Evolutionary conservation across 768 basidiomycete genomes (phyloP).

Genomic region (Chalciporus piperatus): DNA sequence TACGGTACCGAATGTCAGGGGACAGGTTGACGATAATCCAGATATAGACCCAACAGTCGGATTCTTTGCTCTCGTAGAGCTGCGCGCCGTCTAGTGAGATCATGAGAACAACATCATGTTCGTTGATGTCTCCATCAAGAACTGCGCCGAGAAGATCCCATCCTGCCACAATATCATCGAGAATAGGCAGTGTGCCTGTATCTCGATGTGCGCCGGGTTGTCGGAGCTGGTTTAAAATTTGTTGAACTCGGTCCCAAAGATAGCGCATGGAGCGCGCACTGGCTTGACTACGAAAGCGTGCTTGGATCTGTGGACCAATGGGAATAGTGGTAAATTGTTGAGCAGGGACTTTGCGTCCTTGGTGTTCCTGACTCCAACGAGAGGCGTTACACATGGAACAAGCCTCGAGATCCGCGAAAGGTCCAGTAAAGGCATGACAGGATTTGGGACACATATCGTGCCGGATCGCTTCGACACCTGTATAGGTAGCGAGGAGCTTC

Average conservation of each 20-base stretch:
- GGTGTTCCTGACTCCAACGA: neutral
- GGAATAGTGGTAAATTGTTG: neutral
- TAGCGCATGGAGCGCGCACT: neutral
- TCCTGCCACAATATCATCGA: slow-evolving; percentile 1
- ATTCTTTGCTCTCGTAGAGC: slow-evolving; percentile 32
- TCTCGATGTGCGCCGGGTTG: too few species aligned
- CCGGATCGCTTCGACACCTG: slow-evolving; percentile 1
- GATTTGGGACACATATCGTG: slow-evolving; percentile 28
- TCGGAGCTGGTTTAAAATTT: too few species aligned
- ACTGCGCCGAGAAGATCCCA: slow-evolving; percentile 7
- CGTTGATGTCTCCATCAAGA: slow-evolving; percentile 3
- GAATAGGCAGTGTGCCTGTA: too few species aligned
- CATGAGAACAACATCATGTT: slow-evolving; percentile 31
- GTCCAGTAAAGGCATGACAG: slow-evolving; percentile 25
- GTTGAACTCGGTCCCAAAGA: neutral
- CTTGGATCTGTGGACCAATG: neutral
- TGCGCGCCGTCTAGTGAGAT: slow-evolving; percentile 40
- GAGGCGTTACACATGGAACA: neutral
- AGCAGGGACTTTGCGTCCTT: neutral
- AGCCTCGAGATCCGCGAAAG: neutral
- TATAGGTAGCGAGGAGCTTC: neutral
- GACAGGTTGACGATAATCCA: slow-evolving; percentile 34
- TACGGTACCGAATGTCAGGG: slow-evolving; percentile 15
- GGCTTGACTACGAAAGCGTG: neutral
- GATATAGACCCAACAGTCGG: slow-evolving; percentile 19